Percentiles rank a stretch among this genome's conserved stretches.
Conservation (phyloP, 495 filamentous ascomycete species). For the Neurospora cerealis region DNA sequence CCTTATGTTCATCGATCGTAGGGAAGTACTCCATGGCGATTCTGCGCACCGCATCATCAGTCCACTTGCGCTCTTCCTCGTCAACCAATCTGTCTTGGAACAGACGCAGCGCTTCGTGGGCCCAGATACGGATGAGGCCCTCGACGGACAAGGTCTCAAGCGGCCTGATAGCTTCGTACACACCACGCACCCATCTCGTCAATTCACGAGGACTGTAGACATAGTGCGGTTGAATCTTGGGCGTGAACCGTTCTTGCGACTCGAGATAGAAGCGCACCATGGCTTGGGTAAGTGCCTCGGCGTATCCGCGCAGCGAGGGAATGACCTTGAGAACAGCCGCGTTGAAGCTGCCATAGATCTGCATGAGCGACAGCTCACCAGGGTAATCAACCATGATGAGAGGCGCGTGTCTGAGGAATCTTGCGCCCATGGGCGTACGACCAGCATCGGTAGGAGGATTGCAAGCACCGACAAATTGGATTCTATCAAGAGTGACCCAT, state of each 20-base stretch:
- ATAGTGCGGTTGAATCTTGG: slow-evolving; percentile 95
- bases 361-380: slow-evolving; percentile 81
- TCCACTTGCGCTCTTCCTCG: slow-evolving; percentile 95
- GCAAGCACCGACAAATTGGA: slow-evolving; percentile 98
- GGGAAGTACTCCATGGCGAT: slow-evolving; percentile 91
- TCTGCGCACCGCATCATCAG: slow-evolving; percentile 67
- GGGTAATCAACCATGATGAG: slow-evolving; percentile 99
- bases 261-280: slow-evolving; percentile 97
- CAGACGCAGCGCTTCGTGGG: slow-evolving; percentile 87
- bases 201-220: slow-evolving; percentile 98
- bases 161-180: slow-evolving; percentile 93
- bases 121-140: slow-evolving; percentile 94
- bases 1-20: slow-evolving; percentile 75
- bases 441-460: slow-evolving; percentile 99
- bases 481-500: slow-evolving; percentile 94
- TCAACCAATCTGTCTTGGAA: slow-evolving; percentile 94
- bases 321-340: slow-evolving; percentile 93
- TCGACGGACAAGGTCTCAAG: slow-evolving; percentile 80
- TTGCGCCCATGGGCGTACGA: slow-evolving; percentile 82
- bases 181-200: slow-evolving; percentile 90
- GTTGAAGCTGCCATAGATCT: slow-evolving; percentile 99
- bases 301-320: slow-evolving; percentile 86
- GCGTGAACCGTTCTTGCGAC: slow-evolving; percentile 86
- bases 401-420: slow-evolving; percentile 91
- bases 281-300: slow-evolving; percentile 86